These are phyloP conservation scores for Moelleriella libera DNA, from an alignment of 2,329 filamentous ascomycete species.

Conservation along the genomic window DNA sequence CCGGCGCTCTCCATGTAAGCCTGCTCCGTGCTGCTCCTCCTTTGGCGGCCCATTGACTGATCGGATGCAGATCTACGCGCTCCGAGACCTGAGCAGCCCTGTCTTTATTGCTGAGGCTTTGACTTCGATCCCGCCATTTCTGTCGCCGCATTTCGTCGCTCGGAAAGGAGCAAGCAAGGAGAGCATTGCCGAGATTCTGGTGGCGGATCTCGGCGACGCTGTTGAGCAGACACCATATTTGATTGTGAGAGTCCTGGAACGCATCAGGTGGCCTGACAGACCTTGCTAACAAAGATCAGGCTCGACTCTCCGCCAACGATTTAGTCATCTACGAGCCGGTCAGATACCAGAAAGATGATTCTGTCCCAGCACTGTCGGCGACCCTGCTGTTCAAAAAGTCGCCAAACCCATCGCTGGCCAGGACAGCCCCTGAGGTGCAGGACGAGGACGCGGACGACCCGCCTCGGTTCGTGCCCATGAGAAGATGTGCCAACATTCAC, in stretches of 20 bases:
- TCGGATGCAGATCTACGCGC: conserved; percentile 49
- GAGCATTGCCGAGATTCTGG: conserved; percentile 61
- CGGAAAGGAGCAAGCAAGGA: conserved; percentile 62
- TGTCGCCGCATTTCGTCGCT: conserved; percentile 56
- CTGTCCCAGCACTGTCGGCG: conserved; percentile 28
- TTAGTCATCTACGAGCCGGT: conserved; percentile 80
- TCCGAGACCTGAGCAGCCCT: conserved; percentile 58
- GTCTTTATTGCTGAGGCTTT: conserved; percentile 66
- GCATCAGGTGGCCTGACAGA: not conserved
- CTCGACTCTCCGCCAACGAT: conserved; percentile 69
- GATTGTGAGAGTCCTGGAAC: conserved; percentile 41
- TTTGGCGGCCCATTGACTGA: not conserved
- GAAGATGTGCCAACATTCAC: conserved; percentile 48
- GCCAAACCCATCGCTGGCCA: conserved; percentile 52
- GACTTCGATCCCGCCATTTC: conserved; percentile 59
- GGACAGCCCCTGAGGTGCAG: conserved; percentile 30
- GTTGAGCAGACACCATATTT: conserved; percentile 61
- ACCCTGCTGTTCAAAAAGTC: conserved; percentile 66
- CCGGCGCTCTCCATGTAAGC: conserved; percentile 60
- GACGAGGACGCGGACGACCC: conserved; percentile 36
- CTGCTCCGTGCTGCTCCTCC: not conserved
- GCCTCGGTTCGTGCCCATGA: conserved; percentile 36
- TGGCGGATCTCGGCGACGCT: conserved; percentile 72
- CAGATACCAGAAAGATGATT: conserved; percentile 25
- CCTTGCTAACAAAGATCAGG: conserved; percentile 15